Evolutionary conservation across 129 eudicot species (phyloP).

Genomic region (Silybum marianum): DNA sequence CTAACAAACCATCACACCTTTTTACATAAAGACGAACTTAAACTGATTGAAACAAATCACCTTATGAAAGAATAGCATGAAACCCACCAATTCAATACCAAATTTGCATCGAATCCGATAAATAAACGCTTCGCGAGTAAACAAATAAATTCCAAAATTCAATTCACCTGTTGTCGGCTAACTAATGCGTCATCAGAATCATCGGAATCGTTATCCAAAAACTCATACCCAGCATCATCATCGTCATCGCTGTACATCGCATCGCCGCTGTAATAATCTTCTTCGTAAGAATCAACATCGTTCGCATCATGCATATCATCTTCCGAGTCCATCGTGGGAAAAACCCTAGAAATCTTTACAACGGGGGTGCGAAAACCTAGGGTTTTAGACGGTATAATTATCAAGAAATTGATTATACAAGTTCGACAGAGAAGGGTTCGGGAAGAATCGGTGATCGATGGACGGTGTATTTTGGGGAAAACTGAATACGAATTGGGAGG

Average conservation of each 20-base stretch:
- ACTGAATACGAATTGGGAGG: slow-evolving; percentile 5
- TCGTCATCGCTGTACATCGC: slow-evolving; percentile 43
- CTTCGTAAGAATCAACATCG: slow-evolving; percentile 54
- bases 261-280: slow-evolving; percentile 59
- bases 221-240: slow-evolving; percentile 53
- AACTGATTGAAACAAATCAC: neutral
- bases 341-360: slow-evolving; percentile 21
- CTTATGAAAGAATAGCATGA: neutral
- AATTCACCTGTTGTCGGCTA: slow-evolving; percentile 64
- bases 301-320: slow-evolving; percentile 78
- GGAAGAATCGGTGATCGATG: slow-evolving; percentile 28
- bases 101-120: neutral
- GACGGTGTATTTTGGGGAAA: slow-evolving; percentile 11
- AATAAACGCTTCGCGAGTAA: neutral
- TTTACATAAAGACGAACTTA: neutral
- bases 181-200: slow-evolving; percentile 39
- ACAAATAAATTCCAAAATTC: neutral
- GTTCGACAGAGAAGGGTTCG: neutral
- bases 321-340: slow-evolving; percentile 58
- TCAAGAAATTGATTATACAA: neutral
- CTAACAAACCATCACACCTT: slow-evolving; percentile 4
- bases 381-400: slow-evolving; percentile 24
- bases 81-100: neutral
- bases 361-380: slow-evolving; percentile 23
- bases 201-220: slow-evolving; percentile 52